These are phyloP conservation scores for Pharus latifolius DNA, from an alignment of 176 grass and related monocot species.

Conservation along the genomic window DNA sequence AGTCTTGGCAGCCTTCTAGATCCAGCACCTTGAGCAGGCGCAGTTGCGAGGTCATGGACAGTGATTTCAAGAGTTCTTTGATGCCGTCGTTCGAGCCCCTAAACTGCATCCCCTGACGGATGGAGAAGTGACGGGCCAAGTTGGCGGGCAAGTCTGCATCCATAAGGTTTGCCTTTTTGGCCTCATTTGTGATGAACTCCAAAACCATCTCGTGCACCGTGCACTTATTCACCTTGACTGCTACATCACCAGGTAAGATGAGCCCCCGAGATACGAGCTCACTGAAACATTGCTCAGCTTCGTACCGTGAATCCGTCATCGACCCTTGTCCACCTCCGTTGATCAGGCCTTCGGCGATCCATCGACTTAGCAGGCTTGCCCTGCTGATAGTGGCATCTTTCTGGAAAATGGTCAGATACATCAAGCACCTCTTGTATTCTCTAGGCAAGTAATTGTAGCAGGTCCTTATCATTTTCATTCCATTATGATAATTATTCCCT, in stretches of 20 bases:
- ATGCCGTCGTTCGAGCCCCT: not conserved
- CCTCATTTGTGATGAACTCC: not conserved
- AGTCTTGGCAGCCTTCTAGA: not conserved
- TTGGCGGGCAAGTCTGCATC: not conserved
- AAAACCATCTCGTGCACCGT: not conserved
- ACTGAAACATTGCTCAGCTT: not conserved
- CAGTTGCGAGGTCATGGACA: not conserved
- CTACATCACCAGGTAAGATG: not conserved
- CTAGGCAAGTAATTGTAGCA: not conserved
- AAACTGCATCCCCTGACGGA: not conserved
- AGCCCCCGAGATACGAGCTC: not conserved
- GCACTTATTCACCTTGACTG: not conserved
- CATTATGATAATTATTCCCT: not conserved
- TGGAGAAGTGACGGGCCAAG: not conserved
- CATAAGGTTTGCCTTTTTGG: not conserved
- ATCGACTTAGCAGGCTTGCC: conserved; percentile 5
- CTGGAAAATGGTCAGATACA: not conserved
- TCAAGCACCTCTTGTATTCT: not conserved
- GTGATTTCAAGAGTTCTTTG: not conserved
- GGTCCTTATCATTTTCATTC: not conserved
- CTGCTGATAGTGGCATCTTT: not conserved
- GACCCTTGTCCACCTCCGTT: not conserved
- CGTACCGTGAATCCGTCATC: not conserved
- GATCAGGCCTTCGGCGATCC: not conserved
- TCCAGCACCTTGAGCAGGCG: not conserved